phyloP scores from a whole-genome alignment of 805 yeast species.

The Clavispora carvajalis region DNA sequence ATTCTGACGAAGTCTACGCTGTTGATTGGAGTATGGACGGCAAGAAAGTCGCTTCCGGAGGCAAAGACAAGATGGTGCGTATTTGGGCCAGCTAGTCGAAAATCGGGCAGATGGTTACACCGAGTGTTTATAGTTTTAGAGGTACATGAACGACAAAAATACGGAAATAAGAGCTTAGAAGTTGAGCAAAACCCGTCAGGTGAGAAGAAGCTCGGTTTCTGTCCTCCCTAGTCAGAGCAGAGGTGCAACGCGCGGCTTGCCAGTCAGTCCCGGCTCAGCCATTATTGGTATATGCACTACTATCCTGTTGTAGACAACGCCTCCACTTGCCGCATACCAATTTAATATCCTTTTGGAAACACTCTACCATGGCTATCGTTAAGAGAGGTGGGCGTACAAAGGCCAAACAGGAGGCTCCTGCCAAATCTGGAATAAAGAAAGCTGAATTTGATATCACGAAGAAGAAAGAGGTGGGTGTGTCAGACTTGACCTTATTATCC shows the following conservation, averaged over 20 bases:
- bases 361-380: constrained; percentile 59
- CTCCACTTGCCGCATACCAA: neutral
- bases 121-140: neutral
- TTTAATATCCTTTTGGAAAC: neutral
- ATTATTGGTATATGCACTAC: neutral
- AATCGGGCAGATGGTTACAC: neutral
- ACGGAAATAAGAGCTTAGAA: too few species aligned
- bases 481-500: constrained; percentile 85
- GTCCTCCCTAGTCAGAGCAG: too few species aligned
- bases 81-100: constrained; percentile 57
- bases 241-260: neutral
- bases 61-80: constrained; percentile 91
- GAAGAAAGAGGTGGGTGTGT: constrained; percentile 97
- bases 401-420: constrained; percentile 51
- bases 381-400: constrained; percentile 64
- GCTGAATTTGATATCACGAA: constrained; percentile 85
- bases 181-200: too few species aligned
- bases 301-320: constrained; percentile 1
- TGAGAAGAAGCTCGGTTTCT: too few species aligned
- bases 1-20: constrained; percentile 90
- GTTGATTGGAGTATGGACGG: constrained; percentile 99
- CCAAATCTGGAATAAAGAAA: constrained; percentile 61
- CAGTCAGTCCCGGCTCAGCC: neutral
- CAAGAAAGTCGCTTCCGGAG: constrained; percentile 90
- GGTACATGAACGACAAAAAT: neutral